Percentiles rank a stretch among this genome's conserved stretches.
These are phyloP conservation scores for Cystobasidium pallidum DNA, from an alignment of 1,284 basidiomycete genomes.

Conservation along the genomic window DNA sequence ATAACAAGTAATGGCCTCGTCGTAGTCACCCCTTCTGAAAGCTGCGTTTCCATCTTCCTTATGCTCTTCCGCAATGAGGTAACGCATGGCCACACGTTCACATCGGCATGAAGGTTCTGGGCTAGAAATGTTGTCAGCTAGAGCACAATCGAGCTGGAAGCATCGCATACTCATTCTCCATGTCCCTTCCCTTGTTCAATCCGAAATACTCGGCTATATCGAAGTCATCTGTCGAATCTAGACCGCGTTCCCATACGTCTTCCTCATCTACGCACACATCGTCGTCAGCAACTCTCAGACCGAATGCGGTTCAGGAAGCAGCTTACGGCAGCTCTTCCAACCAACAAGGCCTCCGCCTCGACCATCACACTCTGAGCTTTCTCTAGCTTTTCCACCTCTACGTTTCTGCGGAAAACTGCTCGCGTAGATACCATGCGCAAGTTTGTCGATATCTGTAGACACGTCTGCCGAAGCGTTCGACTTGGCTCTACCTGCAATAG, in stretches of 20 bases:
- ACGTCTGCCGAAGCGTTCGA: neutral
- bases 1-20: slow-evolving; percentile 54
- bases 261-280: slow-evolving; percentile 31
- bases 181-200: slow-evolving; percentile 27
- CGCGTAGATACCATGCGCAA: slow-evolving; percentile 20
- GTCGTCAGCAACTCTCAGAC: neutral
- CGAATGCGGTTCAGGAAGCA: neutral
- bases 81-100: slow-evolving; percentile 33
- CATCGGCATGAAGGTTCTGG: slow-evolving; percentile 26
- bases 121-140: neutral
- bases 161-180: slow-evolving; percentile 27
- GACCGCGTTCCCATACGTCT: slow-evolving; percentile 42
- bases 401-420: slow-evolving; percentile 21
- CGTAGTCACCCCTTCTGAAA: slow-evolving; percentile 53
- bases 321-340: slow-evolving; percentile 43
- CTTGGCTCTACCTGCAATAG: neutral
- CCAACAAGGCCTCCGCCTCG: slow-evolving; percentile 40
- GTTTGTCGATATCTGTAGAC: slow-evolving; percentile 27
- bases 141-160: neutral
- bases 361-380: slow-evolving; percentile 40
- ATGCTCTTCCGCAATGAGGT: slow-evolving; percentile 50
- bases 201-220: slow-evolving; percentile 41
- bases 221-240: slow-evolving; percentile 40
- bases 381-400: slow-evolving; percentile 40
- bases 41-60: slow-evolving; percentile 55